Evolutionary conservation across 2,329 filamentous ascomycete species (phyloP), one percentile per base, ranked within the genome.

Genomic region (Dactylellina leptospora): DNA sequence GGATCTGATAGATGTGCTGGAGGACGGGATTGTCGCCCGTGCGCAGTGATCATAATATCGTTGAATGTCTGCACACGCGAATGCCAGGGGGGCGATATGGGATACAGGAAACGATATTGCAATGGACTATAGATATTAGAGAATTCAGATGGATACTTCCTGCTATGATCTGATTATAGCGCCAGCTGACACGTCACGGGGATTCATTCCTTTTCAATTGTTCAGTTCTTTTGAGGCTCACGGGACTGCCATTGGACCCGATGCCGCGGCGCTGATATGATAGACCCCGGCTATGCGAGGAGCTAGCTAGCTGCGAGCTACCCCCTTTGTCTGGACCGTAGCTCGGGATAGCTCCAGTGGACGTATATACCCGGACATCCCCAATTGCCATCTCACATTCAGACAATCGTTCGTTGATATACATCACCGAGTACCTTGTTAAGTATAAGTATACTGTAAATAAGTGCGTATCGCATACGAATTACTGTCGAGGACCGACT

Each of bases 1-100:
- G 78, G 91, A 96, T 71, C 80, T 96, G 75, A 86, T 95, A 58
- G 83, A 82, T 8, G 83, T 96, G 5, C 81, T 96, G 23, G 91
- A 96, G 74, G 80, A 84, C 1, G 92, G 92, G 0, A 93, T 93
- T 77, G 36, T 63, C 10, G 58, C 66, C 30, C 58, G 44, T 9
- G 38, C 38, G 20, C 48, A 70, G 38, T 69, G 33, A 47, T 13
- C n/a, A 47, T n/a, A n/a, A n/a, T n/a, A n/a, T n/a, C n/a, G n/a
- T n/a, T n/a, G n/a, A n/a, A n/a, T n/a, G n/a, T n/a, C n/a, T n/a
- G n/a, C n/a, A n/a, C n/a, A n/a, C n/a, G n/a, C n/a, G n/a, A n/a
- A n/a, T n/a, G n/a, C n/a, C n/a, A n/a, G n/a, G 16, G 4, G n/a
- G 23, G 44, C 44, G 44, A 48, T 48, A 48, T 48, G 22, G 44